phyloP scores from a whole-genome alignment of 1,139 yeast species.

The Yamadazyma atmosphaerica region DNA sequence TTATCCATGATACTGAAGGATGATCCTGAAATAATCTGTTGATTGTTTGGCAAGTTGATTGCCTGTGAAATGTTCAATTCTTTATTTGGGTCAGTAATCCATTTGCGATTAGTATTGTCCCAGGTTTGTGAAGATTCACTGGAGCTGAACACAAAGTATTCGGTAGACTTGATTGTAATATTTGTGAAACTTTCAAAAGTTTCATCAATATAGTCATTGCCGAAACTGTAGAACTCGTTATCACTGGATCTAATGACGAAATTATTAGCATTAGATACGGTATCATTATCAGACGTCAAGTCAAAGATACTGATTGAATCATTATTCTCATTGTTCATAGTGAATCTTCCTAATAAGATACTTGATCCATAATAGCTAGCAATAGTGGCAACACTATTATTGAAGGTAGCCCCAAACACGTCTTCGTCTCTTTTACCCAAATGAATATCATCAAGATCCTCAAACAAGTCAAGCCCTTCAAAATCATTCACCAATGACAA shows the following conservation, averaged over 20 bases:
- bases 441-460: slow-evolving; percentile 2
- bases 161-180: slow-evolving; percentile 32
- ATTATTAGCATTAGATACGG: slow-evolving; percentile 31
- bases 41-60: slow-evolving; percentile 20
- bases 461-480: slow-evolving; percentile 5
- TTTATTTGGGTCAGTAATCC: slow-evolving; percentile 39
- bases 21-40: slow-evolving; percentile 41
- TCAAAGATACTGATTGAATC: slow-evolving; percentile 24
- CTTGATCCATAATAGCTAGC: slow-evolving; percentile 21
- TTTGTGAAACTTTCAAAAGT: slow-evolving; percentile 35
- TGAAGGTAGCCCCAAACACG: slow-evolving; percentile 33
- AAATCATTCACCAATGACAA: slow-evolving; percentile 3
- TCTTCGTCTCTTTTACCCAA: slow-evolving; percentile 23
- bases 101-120: slow-evolving; percentile 36
- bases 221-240: slow-evolving; percentile 39
- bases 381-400: slow-evolving; percentile 28
- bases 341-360: slow-evolving; percentile 37
- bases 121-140: slow-evolving; percentile 30
- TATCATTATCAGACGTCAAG: slow-evolving; percentile 29
- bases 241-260: slow-evolving; percentile 29
- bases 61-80: slow-evolving; percentile 40
- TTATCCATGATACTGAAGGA: slow-evolving; percentile 40
- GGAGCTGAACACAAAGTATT: slow-evolving; percentile 39
- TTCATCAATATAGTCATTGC: slow-evolving; percentile 28
- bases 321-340: slow-evolving; percentile 19